These are phyloP conservation scores for Schwanniomyces occidentalis DNA, from an alignment of 805 yeast genomes.

Conservation along the genomic window DNA sequence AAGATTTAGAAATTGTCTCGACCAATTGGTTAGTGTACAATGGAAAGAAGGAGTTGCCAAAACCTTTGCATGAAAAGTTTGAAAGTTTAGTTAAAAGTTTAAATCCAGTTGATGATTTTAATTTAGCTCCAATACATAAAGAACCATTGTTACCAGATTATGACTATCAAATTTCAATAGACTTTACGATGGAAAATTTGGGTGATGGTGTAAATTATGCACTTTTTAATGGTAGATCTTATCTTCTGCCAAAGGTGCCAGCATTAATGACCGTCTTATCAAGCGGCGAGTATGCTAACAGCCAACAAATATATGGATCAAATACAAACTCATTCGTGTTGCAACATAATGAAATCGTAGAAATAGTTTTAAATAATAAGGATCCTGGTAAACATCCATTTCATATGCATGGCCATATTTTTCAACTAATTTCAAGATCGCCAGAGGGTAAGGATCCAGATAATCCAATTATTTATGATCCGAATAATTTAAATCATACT, in stretches of 20 bases:
- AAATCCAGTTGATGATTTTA: constrained; percentile 48
- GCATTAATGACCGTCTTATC: constrained; percentile 74
- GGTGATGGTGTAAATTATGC: constrained; percentile 90
- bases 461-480: constrained; percentile 50
- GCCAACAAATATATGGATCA: constrained; percentile 66
- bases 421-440: constrained; percentile 81
- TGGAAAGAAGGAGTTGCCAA: constrained; percentile 42
- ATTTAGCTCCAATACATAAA: constrained; percentile 28
- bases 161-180: constrained; percentile 66
- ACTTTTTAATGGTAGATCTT: constrained; percentile 89
- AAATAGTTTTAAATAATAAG: constrained; percentile 77
- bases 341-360: constrained; percentile 65
- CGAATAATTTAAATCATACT: constrained; percentile 23
- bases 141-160: constrained; percentile 60
- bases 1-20: constrained; percentile 62
- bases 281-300: constrained; percentile 60
- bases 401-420: constrained; percentile 93
- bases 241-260: constrained; percentile 81
- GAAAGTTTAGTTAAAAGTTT: constrained; percentile 41
- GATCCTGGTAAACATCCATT: constrained; percentile 96
- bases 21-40: constrained; percentile 73
- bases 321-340: constrained; percentile 77
- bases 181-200: constrained; percentile 82
- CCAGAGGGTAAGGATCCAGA: constrained; percentile 55
- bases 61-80: constrained; percentile 12